Conservation (phyloP, 495 filamentous ascomycete genomes). For the Parachaetomium inaequale region DNA sequence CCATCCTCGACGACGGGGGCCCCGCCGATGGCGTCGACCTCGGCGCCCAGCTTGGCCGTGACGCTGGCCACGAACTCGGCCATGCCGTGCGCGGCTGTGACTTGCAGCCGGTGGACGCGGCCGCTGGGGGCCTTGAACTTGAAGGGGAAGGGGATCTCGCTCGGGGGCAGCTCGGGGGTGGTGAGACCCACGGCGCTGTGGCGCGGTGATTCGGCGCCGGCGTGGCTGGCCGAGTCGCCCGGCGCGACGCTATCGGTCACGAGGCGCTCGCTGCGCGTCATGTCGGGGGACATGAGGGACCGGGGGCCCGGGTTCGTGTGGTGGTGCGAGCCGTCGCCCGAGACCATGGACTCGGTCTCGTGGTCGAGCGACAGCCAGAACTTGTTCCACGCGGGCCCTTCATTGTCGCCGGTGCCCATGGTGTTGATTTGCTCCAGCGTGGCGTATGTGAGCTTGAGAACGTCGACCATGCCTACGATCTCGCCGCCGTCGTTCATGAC, state of each 20-base stretch:
- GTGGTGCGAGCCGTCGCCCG: constrained; percentile 67
- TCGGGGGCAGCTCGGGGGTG: constrained; percentile 44
- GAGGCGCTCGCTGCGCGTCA: constrained; percentile 51
- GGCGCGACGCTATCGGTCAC: constrained; percentile 77
- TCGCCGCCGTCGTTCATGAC: constrained; percentile 97
- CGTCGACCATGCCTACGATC: constrained; percentile 99
- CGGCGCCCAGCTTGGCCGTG: constrained; percentile 78
- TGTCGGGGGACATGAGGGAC: constrained; percentile 72
- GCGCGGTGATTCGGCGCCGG: constrained; percentile 72
- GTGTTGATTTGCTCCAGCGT: constrained; percentile 89
- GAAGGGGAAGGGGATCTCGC: constrained; percentile 85
- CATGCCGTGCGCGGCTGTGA: constrained; percentile 74
- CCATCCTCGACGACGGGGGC: constrained; percentile 69
- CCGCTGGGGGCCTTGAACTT: constrained; percentile 99
- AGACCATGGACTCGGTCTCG: constrained; percentile 94
- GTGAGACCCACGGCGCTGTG: constrained; percentile 53
- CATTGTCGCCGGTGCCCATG: constrained; percentile 71
- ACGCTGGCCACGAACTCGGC: constrained; percentile 76
- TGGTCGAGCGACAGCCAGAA: constrained; percentile 98
- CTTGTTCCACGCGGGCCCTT: constrained; percentile 98
- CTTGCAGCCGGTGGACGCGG: constrained; percentile 87
- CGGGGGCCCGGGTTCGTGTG: constrained; percentile 46
- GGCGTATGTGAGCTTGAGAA: constrained; percentile 95
- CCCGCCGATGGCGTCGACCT: constrained; percentile 83
- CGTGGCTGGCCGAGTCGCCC: constrained; percentile 90